Conservation (phyloP, 1,284 basidiomycete genomes). For the Xerocomus cyaneibrunnescens region DNA sequence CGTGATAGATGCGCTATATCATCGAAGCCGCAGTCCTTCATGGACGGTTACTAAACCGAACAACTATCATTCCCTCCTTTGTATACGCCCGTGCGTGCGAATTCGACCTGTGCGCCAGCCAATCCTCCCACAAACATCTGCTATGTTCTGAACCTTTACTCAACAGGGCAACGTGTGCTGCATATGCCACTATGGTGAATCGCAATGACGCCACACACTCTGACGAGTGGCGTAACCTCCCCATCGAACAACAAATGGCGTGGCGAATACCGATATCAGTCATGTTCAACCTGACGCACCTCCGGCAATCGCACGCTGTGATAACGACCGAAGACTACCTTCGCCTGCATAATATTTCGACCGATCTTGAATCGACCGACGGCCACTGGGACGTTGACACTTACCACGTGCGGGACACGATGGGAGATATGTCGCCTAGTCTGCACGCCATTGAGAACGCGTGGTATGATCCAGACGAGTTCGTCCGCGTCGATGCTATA, state of each 20-base stretch:
- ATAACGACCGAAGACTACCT: slow-evolving; percentile 44
- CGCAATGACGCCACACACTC: slow-evolving; percentile 37
- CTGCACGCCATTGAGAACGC: slow-evolving; percentile 39
- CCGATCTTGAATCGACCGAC: slow-evolving; percentile 35
- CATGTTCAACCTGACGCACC: slow-evolving; percentile 49
- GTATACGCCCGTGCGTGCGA: slow-evolving; percentile 45
- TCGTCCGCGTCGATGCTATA: slow-evolving; percentile 40
- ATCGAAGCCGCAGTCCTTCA: slow-evolving; percentile 42
- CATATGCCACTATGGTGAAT: slow-evolving; percentile 42
- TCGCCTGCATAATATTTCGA: slow-evolving; percentile 38
- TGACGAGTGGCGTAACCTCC: slow-evolving; percentile 43
- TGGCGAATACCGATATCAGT: slow-evolving; percentile 40
- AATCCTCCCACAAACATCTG: neutral
- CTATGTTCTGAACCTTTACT: neutral
- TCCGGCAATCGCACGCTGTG: slow-evolving; percentile 40
- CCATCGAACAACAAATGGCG: slow-evolving; percentile 43
- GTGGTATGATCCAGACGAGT: slow-evolving; percentile 37
- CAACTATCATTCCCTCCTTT: slow-evolving; percentile 40
- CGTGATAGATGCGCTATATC: slow-evolving; percentile 38
- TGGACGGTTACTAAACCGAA: slow-evolving; percentile 38
- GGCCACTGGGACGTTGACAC: slow-evolving; percentile 39
- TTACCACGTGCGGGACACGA: slow-evolving; percentile 25
- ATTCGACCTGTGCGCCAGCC: slow-evolving; percentile 35
- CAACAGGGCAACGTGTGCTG: slow-evolving; percentile 33
- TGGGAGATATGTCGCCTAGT: slow-evolving; percentile 18